phyloP scores from a whole-genome alignment of 164 flowering plant genomes.

The Sextonia rubra region DNA sequence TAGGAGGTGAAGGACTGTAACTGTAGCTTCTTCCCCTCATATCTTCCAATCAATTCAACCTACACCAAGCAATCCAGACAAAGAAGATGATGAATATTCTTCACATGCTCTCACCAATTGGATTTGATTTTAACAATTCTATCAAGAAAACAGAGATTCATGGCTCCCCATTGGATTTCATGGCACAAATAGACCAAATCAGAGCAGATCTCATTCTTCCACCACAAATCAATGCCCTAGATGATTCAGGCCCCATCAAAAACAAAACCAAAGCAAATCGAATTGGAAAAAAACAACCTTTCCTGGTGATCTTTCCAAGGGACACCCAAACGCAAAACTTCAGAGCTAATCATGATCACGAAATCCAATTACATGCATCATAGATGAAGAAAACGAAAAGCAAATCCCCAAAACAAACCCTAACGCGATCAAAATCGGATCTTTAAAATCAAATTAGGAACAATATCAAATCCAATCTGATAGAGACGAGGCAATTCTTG shows the following conservation, averaged over 20 bases:
- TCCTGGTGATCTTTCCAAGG: too few relatives aligned
- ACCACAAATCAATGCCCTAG: too few relatives aligned
- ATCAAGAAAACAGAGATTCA: too few relatives aligned
- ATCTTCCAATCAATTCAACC: conserved; percentile 10
- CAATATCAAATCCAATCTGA: background rate
- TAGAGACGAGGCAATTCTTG: background rate
- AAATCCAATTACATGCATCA: background rate
- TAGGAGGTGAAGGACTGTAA: conserved; percentile 80
- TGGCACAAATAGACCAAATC: too few relatives aligned
- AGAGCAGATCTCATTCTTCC: too few relatives aligned
- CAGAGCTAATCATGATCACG: background rate
- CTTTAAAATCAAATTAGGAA: background rate
- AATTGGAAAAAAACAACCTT: too few relatives aligned
- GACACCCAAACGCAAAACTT: too few relatives aligned
- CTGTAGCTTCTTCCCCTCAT: conserved; percentile 96
- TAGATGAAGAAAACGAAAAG: background rate
- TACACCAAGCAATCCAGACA: background rate
- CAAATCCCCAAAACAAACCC: background rate
- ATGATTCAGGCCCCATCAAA: too few relatives aligned
- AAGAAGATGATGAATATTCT: background rate
- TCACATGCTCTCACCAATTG: too few relatives aligned
- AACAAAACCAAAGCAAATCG: too few relatives aligned
- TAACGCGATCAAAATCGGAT: background rate
- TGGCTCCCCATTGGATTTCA: too few relatives aligned
- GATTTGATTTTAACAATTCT: too few relatives aligned